A percentile compares a stretch with the other conserved stretches of the same genome.
Evolutionary conservation across 208 protist genomes (phyloP).

Genomic region (Phytomonas sp.): DNA sequence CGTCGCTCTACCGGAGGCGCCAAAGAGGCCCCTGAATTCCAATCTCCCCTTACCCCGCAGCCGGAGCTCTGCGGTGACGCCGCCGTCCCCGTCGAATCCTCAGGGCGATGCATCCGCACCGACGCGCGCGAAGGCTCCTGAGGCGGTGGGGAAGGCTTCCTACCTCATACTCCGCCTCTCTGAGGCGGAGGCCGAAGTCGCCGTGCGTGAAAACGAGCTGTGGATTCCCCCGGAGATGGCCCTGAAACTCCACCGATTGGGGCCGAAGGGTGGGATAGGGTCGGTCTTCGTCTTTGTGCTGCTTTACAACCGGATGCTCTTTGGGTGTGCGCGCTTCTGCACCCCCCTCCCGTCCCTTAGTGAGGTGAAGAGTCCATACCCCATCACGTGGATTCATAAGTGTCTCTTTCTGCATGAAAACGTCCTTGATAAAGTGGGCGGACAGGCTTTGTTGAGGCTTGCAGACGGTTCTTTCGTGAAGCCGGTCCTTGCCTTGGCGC

Average conservation of each 20-base stretch:
- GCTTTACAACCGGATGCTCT: constrained; percentile 27
- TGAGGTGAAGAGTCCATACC: constrained; percentile 19
- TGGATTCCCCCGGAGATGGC: constrained; percentile 24
- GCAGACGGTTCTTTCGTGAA: constrained; percentile 48
- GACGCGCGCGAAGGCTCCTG: too few species aligned
- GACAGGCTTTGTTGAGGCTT: constrained; percentile 36
- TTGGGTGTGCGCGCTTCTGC: constrained; percentile 48
- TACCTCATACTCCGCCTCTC: constrained; percentile 36
- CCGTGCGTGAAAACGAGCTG: constrained; percentile 42
- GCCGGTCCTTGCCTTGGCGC: constrained; percentile 38
- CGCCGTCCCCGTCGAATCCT: constrained; percentile 7
- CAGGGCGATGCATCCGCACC: too few species aligned
- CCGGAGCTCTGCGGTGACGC: constrained; percentile 2
- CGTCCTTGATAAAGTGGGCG: constrained; percentile 18
- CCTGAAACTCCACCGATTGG: constrained; percentile 29
- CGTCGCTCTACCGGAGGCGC: constrained; percentile 13
- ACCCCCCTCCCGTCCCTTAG: constrained; percentile 5
- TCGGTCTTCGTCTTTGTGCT: constrained; percentile 40
- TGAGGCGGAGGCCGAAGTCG: constrained; percentile 35
- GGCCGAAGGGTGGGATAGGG: constrained; percentile 20
- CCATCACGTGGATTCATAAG: constrained; percentile 58
- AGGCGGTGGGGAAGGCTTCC: constrained; percentile 4
- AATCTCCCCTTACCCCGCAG: constrained; percentile 21
- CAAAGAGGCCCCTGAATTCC: constrained; percentile 13
- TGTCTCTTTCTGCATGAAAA: constrained; percentile 33